Evolutionary conservation across 352 stramenopile genomes (phyloP), one percentile per base, ranked within the genome.

Genomic region (Phytophthora ohioensis): DNA sequence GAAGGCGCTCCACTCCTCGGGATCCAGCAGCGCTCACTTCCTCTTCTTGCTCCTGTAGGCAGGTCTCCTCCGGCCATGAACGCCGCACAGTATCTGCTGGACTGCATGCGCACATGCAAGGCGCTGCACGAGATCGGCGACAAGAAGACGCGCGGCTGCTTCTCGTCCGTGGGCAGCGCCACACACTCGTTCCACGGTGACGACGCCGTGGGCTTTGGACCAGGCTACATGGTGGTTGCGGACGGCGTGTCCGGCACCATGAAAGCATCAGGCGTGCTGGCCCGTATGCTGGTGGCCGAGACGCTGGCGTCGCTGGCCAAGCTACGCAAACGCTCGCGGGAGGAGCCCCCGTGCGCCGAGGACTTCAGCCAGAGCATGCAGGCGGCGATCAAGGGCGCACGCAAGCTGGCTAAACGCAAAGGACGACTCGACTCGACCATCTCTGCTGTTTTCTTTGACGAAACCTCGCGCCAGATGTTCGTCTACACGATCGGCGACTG

Each of bases 401-500:
- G 86, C 49, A 91, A 92, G 60, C 59, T 82, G 13, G 91, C 84
- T 27, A 88, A 87, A 54, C 87, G 85, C 65, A 95, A 95, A 54
- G 89, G 89, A 1, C 79, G 89, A 9, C 80, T 96, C 9, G 89
- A 96, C 63, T 95, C 89, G 67, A 94, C 89, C 30, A 80, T 96
- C 43, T 87, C 89, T 34, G 87, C 87, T 57, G 89, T 93, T 35
- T 95, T 82, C 69, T 91, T 95, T 52, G 86, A 94, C 60, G 83
- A 93, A 30, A 58, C 69, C n/a, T 78, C 78, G 49, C 75, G 76
- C 30, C 79, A 86, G 58, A 92, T 96, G 84, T 91, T 90, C 60
- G 89, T 94, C 38, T 95, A 90, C 69, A 92, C 88, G 39, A 91
- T 96, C 59, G 89, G 89, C 42, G 89, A 96, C 65, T 96, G 89